Base-by-base conservation (phyloP, 2,329 filamentous ascomycete genomes). In the Nigrospora sphaerica region DNA sequence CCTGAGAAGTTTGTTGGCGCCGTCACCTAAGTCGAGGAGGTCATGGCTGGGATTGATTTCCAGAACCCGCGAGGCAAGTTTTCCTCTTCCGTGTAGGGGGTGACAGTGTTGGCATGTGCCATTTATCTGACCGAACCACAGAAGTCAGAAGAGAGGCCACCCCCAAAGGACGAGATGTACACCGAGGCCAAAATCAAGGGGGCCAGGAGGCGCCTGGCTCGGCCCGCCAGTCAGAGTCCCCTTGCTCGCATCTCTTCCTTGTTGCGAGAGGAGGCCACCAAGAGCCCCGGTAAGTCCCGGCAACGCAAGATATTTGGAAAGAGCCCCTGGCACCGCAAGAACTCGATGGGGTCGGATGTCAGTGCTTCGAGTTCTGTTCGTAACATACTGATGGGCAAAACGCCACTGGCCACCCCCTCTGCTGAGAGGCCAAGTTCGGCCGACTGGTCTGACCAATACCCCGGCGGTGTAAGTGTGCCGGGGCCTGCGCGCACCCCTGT, bases 291-390 rank as follows among this genome's bases (percentile, higher is more conserved):
- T 3, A 61, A 52, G 44, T 33, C 46, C 10, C 50, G 52, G n/a
- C 44, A 62, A 5, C 60, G 59, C 17, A 72, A 63, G 42, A 53
- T 72, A 9, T 73, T 74, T 43, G 62, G 65, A 6, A 69, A 58
- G 36, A 61, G 64, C 11, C 66, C 66, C 3, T 72, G 70, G 68
- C 59, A 61, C 37, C 63, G 65, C 4, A 71, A 67, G 47, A 53
- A 59, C 16, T 72, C 70, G 1, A 56, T 45, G 9, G 62, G 62
- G 4, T 71, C 71, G 0, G 53, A 58, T 18, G 63, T 53, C 49
- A 72, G 63, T 43, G 59, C 64, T n/a, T 60, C 67, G 11, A 73
- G 70, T 49, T 73, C 70, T 4, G 52, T 72, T 10, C 60, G 63
- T 28, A 65, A 69, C 11, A 55, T 70, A 6, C 57, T 72, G 34